A percentile compares a stretch with the other conserved stretches of the same genome.
phyloP scores from a whole-genome alignment of 371 early-diverging fungal genomes.

The Mortierella sp. region DNA sequence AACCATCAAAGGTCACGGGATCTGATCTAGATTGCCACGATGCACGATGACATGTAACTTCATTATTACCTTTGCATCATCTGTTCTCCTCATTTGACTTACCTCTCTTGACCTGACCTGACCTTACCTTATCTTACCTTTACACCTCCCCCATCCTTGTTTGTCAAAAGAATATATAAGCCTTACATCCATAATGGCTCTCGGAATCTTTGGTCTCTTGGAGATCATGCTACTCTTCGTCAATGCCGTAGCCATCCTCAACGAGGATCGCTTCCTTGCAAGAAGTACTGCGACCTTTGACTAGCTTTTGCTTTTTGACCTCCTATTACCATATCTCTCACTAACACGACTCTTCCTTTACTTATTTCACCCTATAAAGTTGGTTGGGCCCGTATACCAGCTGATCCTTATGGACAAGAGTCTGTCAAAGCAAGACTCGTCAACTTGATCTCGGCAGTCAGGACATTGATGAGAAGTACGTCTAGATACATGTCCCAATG shows the following conservation, averaged over 20 bases:
- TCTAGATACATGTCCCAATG: not conserved
- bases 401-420: conserved; percentile 69
- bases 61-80: no score
- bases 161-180: not conserved
- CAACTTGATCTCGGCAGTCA: conserved; percentile 90
- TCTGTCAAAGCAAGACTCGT: conserved; percentile 88
- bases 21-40: not conserved
- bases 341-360: not conserved
- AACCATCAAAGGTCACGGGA: no score
- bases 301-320: not conserved
- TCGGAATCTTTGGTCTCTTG: conserved; percentile 82
- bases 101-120: no score
- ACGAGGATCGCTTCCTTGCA: conserved; percentile 95
- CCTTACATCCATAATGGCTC: conserved; percentile 54
- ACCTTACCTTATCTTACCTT: not conserved
- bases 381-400: conserved; percentile 77
- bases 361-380: conserved; percentile 28
- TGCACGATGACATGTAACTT: not conserved
- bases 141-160: not conserved
- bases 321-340: not conserved
- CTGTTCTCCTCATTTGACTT: not conserved
- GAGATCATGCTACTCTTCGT: conserved; percentile 85
- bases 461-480: conserved; percentile 93
- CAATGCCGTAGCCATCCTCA: conserved; percentile 93
- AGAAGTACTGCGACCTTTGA: conserved; percentile 75